These are phyloP conservation scores for Helianthus annuus DNA, from an alignment of 129 eudicot genomes.

Conservation along the genomic window HanXRQr2.0-SUNRISE NC_035449.2:97638397-97638896, in stretches of 20 bases:
- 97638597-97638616: not conserved
- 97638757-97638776: conserved; percentile 20
- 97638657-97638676: conserved; percentile 55
- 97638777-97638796: conserved; percentile 1
- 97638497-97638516: conserved; percentile 73
- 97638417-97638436: conserved; percentile 73
- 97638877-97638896: conserved; percentile 84
- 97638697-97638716: too few relatives aligned
- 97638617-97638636: conserved; percentile 14
- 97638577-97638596: not conserved
- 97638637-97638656: conserved; percentile 23
- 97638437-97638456: conserved; percentile 76
- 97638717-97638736: conserved; percentile 90
- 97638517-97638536: conserved; percentile 75
- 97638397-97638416: conserved; percentile 75
- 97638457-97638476: conserved; percentile 90
- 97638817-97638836: not conserved
- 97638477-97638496: conserved; percentile 68
- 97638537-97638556: conserved; percentile 60
- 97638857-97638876: conserved; percentile 7
- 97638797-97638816: too few relatives aligned
- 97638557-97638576: not conserved
- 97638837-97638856: conserved; percentile 1
- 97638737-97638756: conserved; percentile 48
- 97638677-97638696: conserved; percentile 68